Base-by-base conservation (phyloP, 768 basidiomycete species). In the Scleroderma citrinum region DNA sequence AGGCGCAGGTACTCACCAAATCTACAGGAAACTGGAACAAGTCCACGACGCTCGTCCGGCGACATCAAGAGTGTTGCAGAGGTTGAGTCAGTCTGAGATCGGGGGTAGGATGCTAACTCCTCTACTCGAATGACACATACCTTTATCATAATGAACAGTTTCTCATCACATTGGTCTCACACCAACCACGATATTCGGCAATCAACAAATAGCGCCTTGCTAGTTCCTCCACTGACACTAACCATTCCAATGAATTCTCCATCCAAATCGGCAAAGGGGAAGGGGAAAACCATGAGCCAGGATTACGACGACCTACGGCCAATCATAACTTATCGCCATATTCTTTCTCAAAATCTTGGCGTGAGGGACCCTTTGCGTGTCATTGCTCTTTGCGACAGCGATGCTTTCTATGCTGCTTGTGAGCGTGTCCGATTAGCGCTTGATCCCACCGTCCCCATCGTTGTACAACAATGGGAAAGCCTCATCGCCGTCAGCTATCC, bases 401-500 rank as follows among this genome's bases (percentile, higher is more conserved):
- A 88, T 69, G 89, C 86, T 1, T 92, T 86, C 61, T 90, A 86
- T 64, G 79, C 77, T 12, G 83, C 87, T 7, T 94, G 89, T 69
- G 94, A 96, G 67, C 87, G 85, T 69, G 77, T 89, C 46, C 75
- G 92, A 24, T 77, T 95, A 0, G 80, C 78, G 0, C 70, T 89
- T 39, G 73, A 77, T 44, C 75, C 76, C 36, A 73, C 76, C 16
- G 74, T 65, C 1, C 91, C 92, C 0, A 73, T 94, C 11, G 88
- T 91, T 5, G 91, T 92, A 6, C 76, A 85, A 38, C 92, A 95
- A 55, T 94, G 93, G 93, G 80, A 87, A 39, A 74, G 81, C 14
- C 63, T 94, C 46, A 98, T 99, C 50, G 96, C 96, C 0, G 87
- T 98, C 54, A 97, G 94, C 67, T 98, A 99, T 62, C 85, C 93